Evolutionary conservation across 192 early-diverging fungal species (phyloP).

Genomic region (Phlyctochytrium planicorne): DNA sequence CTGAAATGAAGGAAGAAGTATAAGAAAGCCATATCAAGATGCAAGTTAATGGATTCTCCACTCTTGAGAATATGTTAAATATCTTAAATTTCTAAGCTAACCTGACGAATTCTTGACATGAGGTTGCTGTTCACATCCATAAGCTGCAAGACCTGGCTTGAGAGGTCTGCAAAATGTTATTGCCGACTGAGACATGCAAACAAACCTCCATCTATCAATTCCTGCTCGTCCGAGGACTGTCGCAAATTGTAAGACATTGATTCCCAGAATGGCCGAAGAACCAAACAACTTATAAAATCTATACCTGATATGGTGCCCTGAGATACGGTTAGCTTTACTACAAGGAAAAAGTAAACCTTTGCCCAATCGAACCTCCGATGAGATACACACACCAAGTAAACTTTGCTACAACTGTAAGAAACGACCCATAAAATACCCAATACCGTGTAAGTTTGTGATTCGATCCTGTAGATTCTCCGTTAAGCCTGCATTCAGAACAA

Average conservation of each 20-base stretch:
- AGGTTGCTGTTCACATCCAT: slow-evolving; percentile 67
- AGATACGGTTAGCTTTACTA: too few relatives aligned
- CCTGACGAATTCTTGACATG: slow-evolving; percentile 29
- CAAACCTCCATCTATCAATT: slow-evolving; percentile 66
- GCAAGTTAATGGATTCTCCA: slow-evolving; percentile 46
- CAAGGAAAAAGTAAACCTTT: too few relatives aligned
- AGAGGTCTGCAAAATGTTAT: slow-evolving; percentile 19
- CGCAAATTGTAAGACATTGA: slow-evolving; percentile 18
- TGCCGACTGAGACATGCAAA: too few relatives aligned
- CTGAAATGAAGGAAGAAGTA: slow-evolving; percentile 77
- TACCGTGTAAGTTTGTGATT: too few relatives aligned
- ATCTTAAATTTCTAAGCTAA: not conserved
- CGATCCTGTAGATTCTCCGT: too few relatives aligned
- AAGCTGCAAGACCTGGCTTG: slow-evolving; percentile 38
- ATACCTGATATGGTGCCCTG: not conserved
- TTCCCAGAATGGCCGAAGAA: not conserved
- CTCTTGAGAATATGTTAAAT: slow-evolving; percentile 9
- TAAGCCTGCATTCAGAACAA: too few relatives aligned
- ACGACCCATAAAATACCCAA: slow-evolving; percentile 19
- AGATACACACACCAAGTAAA: slow-evolving; percentile 82
- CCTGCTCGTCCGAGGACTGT: slow-evolving; percentile 75
- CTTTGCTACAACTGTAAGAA: slow-evolving; percentile 42
- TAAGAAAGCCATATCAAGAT: slow-evolving; percentile 77
- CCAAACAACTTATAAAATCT: slow-evolving; percentile 5
- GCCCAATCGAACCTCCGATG: slow-evolving; percentile 65